Percentiles rank a stretch among this genome's conserved stretches.
These are phyloP conservation scores for Paecilomyces variotii DNA, from an alignment of 2,329 filamentous ascomycete species.

Conservation along the genomic window DNA sequence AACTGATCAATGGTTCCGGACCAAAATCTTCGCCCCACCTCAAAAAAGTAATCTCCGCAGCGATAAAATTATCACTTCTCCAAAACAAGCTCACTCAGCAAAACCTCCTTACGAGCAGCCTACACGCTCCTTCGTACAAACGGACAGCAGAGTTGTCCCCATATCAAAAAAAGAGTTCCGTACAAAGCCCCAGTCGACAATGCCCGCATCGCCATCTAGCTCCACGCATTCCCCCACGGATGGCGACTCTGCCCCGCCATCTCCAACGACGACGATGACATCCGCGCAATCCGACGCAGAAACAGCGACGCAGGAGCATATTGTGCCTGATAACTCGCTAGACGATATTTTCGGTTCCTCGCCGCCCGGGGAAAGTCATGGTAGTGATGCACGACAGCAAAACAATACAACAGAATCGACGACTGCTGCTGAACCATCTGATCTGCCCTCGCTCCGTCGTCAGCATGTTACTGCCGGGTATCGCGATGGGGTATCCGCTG, in stretches of 20 bases:
- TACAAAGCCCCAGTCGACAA: not conserved
- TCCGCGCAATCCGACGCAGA: slow-evolving; percentile 7
- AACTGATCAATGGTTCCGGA: too few relatives aligned
- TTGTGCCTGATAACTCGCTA: slow-evolving; percentile 18
- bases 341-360: slow-evolving; percentile 38
- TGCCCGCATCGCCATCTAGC: slow-evolving; percentile 6
- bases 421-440: slow-evolving; percentile 44
- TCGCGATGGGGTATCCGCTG: slow-evolving; percentile 71
- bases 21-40: too few relatives aligned
- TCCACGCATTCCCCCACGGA: slow-evolving; percentile 2
- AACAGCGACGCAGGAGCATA: not conserved
- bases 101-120: too few relatives aligned
- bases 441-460: slow-evolving; percentile 64
- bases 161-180: too few relatives aligned
- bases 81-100: too few relatives aligned
- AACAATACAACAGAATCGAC: not conserved
- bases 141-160: too few relatives aligned
- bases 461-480: slow-evolving; percentile 82
- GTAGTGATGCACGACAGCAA: not conserved
- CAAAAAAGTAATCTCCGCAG: too few relatives aligned
- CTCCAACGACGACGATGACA: slow-evolving; percentile 6
- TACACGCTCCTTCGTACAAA: too few relatives aligned
- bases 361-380: slow-evolving; percentile 14
- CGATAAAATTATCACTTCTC: too few relatives aligned
- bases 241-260: not conserved